Evolutionary conservation across 306 rosid genomes (phyloP).

Genomic region (Vicia villosa): DNA sequence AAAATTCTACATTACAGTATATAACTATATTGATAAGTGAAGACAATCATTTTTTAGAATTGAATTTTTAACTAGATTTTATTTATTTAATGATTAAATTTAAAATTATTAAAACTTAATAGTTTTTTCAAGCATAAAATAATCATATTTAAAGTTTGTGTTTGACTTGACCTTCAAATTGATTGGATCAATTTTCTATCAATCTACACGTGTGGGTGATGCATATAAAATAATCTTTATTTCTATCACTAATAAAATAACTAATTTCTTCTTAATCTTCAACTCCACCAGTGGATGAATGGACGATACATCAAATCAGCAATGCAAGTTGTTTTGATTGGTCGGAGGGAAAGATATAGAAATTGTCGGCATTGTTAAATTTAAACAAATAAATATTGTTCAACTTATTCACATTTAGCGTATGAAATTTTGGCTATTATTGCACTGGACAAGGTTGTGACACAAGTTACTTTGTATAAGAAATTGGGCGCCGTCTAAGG

Average conservation of each 20-base stretch:
- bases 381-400: neutral
- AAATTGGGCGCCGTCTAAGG: too few species aligned
- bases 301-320: neutral
- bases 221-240: constrained; percentile 31
- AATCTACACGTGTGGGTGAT: constrained; percentile 51
- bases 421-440: constrained; percentile 19
- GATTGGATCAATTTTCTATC: neutral
- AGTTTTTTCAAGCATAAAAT: too few species aligned
- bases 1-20: too few species aligned
- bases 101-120: too few species aligned
- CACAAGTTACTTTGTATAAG: neutral
- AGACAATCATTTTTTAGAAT: too few species aligned
- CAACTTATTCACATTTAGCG: constrained; percentile 8
- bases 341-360: constrained; percentile 17
- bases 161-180: neutral
- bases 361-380: constrained; percentile 46
- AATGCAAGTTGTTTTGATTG: constrained; percentile 40
- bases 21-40: too few species aligned
- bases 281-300: neutral
- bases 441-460: neutral
- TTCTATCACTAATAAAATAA: neutral
- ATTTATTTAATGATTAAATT: too few species aligned
- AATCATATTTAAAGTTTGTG: neutral
- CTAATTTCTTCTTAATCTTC: neutral
- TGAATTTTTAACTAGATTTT: too few species aligned